phyloP scores from a whole-genome alignment of 192 early-diverging fungal genomes.

The Linderina pennispora region DNA sequence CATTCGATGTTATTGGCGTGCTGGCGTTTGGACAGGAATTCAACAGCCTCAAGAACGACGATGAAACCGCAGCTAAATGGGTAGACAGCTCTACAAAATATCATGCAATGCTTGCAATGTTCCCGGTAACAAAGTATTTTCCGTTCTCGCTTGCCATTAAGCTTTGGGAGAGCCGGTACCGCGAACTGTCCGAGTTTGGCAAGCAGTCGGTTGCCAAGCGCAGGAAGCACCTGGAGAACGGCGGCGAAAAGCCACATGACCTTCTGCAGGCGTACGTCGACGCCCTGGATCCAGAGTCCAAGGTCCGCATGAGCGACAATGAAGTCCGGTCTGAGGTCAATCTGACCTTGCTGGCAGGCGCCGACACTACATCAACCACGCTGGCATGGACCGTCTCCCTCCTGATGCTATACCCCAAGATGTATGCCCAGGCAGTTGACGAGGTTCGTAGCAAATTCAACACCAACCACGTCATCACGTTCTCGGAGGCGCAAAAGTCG shows the following conservation, averaged over 20 bases:
- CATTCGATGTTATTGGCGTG: constrained; percentile 10
- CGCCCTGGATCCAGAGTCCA: constrained; percentile 3
- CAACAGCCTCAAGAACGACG: neutral
- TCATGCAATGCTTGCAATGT: neutral
- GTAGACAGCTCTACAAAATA: neutral
- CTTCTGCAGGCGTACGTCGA: constrained; percentile 17
- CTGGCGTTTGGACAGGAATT: neutral
- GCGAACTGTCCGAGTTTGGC: neutral
- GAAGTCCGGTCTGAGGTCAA: constrained; percentile 26
- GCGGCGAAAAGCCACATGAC: neutral
- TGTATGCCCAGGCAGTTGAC: constrained; percentile 3
- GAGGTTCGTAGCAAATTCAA: constrained; percentile 10
- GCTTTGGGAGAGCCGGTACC: neutral
- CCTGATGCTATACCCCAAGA: constrained; percentile 13
- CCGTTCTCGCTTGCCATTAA: neutral
- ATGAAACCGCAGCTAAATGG: neutral
- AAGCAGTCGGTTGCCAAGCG: neutral
- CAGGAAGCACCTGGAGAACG: neutral
- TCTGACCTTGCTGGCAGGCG: constrained; percentile 19
- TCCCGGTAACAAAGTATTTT: neutral
- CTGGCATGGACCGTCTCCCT: constrained; percentile 28
- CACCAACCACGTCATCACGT: neutral
- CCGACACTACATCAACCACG: constrained; percentile 23
- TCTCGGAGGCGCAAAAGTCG: neutral
- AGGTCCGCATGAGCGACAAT: neutral